A percentile compares a stretch with the other conserved stretches of the same genome.
Conservation (phyloP, 768 basidiomycete genomes). For the Pleurotus giganteus region DNA sequence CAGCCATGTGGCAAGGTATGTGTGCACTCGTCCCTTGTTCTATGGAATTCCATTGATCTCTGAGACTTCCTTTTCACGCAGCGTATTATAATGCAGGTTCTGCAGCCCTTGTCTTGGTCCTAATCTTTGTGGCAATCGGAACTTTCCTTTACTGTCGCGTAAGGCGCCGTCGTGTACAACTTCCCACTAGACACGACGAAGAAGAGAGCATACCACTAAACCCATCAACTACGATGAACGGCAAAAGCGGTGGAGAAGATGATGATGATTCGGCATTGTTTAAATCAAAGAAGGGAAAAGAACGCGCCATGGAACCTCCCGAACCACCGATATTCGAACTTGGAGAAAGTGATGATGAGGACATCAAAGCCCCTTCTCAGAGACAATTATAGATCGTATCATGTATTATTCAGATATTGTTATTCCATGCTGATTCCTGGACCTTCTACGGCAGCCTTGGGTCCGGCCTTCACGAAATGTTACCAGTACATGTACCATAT, state of each 20-base stretch:
- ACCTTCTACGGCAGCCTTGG: not conserved
- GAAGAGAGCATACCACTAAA: constrained; percentile 78
- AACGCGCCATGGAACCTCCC: constrained; percentile 31
- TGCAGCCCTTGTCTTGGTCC: constrained; percentile 75
- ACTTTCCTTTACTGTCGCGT: constrained; percentile 79
- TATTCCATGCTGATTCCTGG: not conserved
- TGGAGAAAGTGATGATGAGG: constrained; percentile 54
- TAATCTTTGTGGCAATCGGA: constrained; percentile 67
- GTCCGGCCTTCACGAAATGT: not conserved
- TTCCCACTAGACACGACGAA: constrained; percentile 28
- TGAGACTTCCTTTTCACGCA: constrained; percentile 23
- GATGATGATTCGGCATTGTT: constrained; percentile 31
- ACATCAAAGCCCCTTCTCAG: constrained; percentile 15
- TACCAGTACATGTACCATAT: not conserved
- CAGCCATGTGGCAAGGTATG: constrained; percentile 90
- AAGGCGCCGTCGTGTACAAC: constrained; percentile 43
- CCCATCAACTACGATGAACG: constrained; percentile 28
- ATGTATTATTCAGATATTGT: not conserved
- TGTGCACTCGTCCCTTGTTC: constrained; percentile 5
- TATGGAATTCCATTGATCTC: constrained; percentile 1
- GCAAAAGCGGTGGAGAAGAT: constrained; percentile 45
- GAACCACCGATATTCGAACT: constrained; percentile 53
- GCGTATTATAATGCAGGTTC: constrained; percentile 97
- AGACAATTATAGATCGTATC: constrained; percentile 6
- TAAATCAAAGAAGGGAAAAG: constrained; percentile 46